These are phyloP conservation scores for Neurospora tetrasperma DNA, from an alignment of 495 filamentous ascomycete genomes.

Conservation along the genomic window DNA sequence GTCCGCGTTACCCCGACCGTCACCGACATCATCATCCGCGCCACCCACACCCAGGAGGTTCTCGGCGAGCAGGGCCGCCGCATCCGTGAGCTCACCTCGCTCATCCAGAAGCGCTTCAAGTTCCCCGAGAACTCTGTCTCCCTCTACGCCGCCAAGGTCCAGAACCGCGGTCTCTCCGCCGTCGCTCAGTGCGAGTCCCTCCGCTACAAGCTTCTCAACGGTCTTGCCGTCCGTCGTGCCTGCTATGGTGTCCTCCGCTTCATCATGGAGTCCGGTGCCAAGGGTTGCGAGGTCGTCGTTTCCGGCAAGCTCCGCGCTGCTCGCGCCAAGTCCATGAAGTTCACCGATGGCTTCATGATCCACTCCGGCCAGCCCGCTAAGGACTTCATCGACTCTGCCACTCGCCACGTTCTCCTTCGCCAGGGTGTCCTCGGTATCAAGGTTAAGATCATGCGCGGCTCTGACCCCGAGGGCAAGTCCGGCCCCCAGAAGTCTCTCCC, in stretches of 20 bases:
- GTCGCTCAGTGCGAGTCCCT: conserved; percentile 99
- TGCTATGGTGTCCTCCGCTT: conserved; percentile 99
- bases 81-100: conserved; percentile 98
- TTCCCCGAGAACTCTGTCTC: conserved; percentile 99
- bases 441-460: conserved; percentile 99
- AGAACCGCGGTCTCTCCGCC: conserved; percentile 98
- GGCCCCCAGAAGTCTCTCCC: conserved; percentile 94
- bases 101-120: conserved; percentile 99
- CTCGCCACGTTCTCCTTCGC: conserved; percentile 96
- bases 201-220: conserved; percentile 99
- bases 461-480: conserved; percentile 97
- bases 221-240: conserved; percentile 89
- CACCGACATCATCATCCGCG: conserved; percentile 99
- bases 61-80: conserved; percentile 98
- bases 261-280: conserved; percentile 99
- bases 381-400: conserved; percentile 98
- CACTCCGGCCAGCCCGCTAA: conserved; percentile 99
- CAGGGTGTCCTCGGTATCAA: conserved; percentile 99
- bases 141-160: conserved; percentile 98
- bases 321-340: conserved; percentile 99
- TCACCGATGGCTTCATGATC: conserved; percentile 99
- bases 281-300: conserved; percentile 99
- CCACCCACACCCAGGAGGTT: conserved; percentile 99
- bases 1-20: conserved; percentile 99
- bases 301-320: conserved; percentile 97